A percentile compares a stretch with the other conserved stretches of the same genome.
These are phyloP conservation scores for Chlorella sp. DNA, from an alignment of 139 green algal species.

Conservation along the genomic window DNA sequence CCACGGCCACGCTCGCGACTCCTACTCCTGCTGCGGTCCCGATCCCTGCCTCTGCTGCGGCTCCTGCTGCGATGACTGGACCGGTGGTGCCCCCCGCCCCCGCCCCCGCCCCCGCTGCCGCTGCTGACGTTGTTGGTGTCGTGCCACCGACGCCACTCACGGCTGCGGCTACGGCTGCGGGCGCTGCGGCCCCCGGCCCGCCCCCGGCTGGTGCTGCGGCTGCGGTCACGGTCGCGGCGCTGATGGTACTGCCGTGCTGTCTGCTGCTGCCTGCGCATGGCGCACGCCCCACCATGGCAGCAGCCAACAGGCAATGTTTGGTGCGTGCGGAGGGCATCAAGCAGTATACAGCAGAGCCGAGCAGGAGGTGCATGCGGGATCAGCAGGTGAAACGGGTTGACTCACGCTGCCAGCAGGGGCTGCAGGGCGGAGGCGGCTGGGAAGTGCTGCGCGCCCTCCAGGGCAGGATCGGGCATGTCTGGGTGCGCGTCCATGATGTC, in stretches of 20 bases:
- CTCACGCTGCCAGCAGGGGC: too few species aligned
- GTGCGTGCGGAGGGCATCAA: too few species aligned
- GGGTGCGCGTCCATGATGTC: conserved; percentile 45
- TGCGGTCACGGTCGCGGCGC: conserved; percentile 18
- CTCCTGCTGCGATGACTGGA: neutral
- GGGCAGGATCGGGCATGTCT: conserved; percentile 39
- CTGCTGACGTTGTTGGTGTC: too few species aligned
- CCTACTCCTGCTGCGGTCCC: conserved; percentile 9
- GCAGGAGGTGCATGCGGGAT: too few species aligned
- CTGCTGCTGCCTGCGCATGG: conserved; percentile 1
- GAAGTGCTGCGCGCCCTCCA: conserved; percentile 20
- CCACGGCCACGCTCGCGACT: neutral
- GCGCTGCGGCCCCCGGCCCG: neutral
- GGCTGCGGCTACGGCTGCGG: neutral
- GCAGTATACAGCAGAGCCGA: too few species aligned
- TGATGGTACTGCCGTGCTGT: neutral
- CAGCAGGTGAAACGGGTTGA: too few species aligned
- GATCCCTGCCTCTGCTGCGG: conserved; percentile 8
- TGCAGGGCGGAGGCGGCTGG: conserved; percentile 4
- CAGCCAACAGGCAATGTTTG: too few species aligned
- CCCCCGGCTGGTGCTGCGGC: neutral
- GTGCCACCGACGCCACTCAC: neutral
- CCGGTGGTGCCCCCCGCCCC: neutral
- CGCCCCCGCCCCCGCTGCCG: neutral
- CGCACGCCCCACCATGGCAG: too few species aligned